Conservation (phyloP, 768 basidiomycete species). For the Cytidiella melzeri region DNA sequence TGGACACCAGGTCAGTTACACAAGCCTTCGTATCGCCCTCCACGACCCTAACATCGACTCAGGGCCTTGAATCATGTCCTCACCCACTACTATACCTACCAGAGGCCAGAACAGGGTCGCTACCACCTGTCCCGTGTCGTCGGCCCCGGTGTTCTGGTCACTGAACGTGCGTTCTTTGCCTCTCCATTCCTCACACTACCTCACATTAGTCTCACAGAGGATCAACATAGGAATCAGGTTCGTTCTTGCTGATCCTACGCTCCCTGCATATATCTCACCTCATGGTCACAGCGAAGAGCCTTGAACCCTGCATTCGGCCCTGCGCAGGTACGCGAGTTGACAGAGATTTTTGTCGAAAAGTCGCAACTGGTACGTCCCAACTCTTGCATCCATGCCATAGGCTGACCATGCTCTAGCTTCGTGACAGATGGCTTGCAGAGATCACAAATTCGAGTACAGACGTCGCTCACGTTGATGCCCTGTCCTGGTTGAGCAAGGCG, state of each 20-base stretch:
- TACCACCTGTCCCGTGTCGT: slow-evolving; percentile 36
- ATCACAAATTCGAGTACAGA: neutral
- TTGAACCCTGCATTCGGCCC: slow-evolving; percentile 25
- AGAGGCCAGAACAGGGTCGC: slow-evolving; percentile 42
- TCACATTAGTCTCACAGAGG: neutral
- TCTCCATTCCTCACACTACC: too few relatives aligned
- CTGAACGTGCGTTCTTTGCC: slow-evolving; percentile 29
- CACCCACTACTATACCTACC: slow-evolving; percentile 46
- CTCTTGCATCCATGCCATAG: neutral
- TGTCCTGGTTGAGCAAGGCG: slow-evolving; percentile 52
- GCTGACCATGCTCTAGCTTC: neutral
- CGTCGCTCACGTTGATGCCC: slow-evolving; percentile 37
- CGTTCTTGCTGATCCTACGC: neutral
- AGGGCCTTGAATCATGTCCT: slow-evolving; percentile 63
- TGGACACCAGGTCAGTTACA: slow-evolving; percentile 37
- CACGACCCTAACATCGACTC: neutral
- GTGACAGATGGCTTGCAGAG: slow-evolving; percentile 4
- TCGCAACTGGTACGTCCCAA: slow-evolving; percentile 13
- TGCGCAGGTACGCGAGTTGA: slow-evolving; percentile 20
- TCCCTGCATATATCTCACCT: neutral
- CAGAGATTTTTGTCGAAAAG: slow-evolving; percentile 17
- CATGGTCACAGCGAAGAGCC: neutral
- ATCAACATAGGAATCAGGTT: slow-evolving; percentile 1
- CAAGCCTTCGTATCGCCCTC: neutral
- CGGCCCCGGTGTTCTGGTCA: slow-evolving; percentile 40